These are phyloP conservation scores for Leccinum uliginosum DNA, from an alignment of 768 basidiomycete species.

Conservation along the genomic window DNA sequence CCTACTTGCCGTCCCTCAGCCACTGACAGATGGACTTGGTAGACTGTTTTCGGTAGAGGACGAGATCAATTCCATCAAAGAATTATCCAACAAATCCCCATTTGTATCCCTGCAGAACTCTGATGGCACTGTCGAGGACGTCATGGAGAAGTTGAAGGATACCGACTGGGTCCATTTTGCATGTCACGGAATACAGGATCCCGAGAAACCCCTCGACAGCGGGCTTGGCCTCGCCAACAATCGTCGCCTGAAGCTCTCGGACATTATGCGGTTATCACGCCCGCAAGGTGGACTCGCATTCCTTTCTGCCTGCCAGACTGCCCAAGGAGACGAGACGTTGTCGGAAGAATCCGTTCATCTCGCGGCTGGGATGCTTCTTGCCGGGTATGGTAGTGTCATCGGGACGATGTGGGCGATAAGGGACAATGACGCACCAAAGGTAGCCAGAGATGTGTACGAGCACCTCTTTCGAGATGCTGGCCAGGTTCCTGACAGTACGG, in stretches of 20 bases:
- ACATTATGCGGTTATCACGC: neutral
- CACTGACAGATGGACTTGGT: neutral
- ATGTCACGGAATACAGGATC: neutral
- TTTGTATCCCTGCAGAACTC: neutral
- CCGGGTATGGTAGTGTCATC: neutral
- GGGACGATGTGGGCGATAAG: neutral
- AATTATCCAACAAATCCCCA: neutral
- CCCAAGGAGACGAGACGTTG: neutral
- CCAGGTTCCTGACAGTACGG: neutral
- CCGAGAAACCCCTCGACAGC: neutral
- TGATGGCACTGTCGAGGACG: neutral
- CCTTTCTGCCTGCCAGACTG: neutral
- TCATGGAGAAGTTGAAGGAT: neutral
- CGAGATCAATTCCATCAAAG: neutral
- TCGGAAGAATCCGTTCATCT: neutral
- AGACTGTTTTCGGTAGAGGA: neutral
- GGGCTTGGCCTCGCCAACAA: neutral
- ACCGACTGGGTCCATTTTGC: neutral
- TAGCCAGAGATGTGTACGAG: neutral
- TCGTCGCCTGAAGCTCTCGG: neutral
- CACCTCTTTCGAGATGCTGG: neutral
- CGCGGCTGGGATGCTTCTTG: neutral
- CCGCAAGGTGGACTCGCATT: neutral
- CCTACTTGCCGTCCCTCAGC: neutral
- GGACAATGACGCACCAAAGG: neutral